Conservation (phyloP, 768 basidiomycete species). For the Mycena floridula region DNA sequence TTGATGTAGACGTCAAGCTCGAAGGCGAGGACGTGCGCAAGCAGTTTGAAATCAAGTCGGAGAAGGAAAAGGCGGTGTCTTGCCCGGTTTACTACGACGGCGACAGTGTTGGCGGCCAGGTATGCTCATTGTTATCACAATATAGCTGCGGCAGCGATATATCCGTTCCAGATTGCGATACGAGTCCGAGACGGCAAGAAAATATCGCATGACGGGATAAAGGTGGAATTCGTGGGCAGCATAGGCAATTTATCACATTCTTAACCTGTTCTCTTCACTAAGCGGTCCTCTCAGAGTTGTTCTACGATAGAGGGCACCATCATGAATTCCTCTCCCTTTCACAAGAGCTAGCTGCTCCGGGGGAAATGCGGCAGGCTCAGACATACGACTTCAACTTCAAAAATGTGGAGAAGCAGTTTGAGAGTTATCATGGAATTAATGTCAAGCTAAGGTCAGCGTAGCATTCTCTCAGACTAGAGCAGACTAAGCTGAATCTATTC, state of each 20-base stretch:
- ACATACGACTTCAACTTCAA: slow-evolving; percentile 97
- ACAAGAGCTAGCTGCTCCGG: slow-evolving; percentile 93
- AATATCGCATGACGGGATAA: slow-evolving; percentile 91
- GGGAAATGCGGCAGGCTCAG: slow-evolving; percentile 94
- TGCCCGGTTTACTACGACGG: slow-evolving; percentile 97
- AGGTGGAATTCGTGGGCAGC: slow-evolving; percentile 94
- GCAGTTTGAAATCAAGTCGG: slow-evolving; percentile 83
- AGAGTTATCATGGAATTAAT: slow-evolving; percentile 97
- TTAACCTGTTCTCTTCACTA: not conserved
- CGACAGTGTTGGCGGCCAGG: slow-evolving; percentile 86
- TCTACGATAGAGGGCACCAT: slow-evolving; percentile 97
- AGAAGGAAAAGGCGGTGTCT: slow-evolving; percentile 79
- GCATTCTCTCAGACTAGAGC: no score
- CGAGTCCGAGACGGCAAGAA: slow-evolving; percentile 94
- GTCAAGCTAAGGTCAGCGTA: slow-evolving; percentile 83
- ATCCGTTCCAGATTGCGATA: slow-evolving; percentile 58
- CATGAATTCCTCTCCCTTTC: slow-evolving; percentile 96
- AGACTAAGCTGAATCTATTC: not conserved
- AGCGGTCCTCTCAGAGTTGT: slow-evolving; percentile 58
- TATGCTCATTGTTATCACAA: slow-evolving; percentile 20
- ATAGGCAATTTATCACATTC: slow-evolving; percentile 57
- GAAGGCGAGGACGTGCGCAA: slow-evolving; percentile 84
- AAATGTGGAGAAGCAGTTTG: slow-evolving; percentile 99
- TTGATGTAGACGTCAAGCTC: slow-evolving; percentile 88
- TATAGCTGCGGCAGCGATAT: not conserved